phyloP scores from a whole-genome alignment of 148 eudicot species.

The Cornus suecica region DNA sequence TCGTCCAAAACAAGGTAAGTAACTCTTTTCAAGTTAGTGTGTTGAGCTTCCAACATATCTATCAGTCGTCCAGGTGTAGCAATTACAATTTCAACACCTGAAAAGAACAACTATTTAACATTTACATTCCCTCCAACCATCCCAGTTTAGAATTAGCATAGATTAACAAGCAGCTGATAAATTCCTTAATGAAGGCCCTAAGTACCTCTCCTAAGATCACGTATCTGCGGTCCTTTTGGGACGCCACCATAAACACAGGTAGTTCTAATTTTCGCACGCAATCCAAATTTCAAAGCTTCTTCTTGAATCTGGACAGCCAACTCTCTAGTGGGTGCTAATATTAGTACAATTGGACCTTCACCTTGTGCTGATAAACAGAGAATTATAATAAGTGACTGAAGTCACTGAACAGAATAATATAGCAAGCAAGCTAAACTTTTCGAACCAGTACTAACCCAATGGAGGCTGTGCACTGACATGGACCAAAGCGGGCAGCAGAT shows the following conservation, averaged over 20 bases:
- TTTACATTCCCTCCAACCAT: background rate
- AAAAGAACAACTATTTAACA: slow-evolving; percentile 6
- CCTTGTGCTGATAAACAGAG: slow-evolving; percentile 53
- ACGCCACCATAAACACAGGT: slow-evolving; percentile 98
- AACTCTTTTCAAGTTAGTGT: slow-evolving; percentile 86
- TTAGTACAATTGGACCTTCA: slow-evolving; percentile 86
- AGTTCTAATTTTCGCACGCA: slow-evolving; percentile 58
- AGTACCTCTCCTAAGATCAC: slow-evolving; percentile 86
- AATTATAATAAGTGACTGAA: slow-evolving; percentile 5
- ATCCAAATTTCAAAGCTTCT: slow-evolving; percentile 78
- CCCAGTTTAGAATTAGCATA: background rate
- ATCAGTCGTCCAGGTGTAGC: slow-evolving; percentile 97
- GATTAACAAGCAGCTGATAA: background rate
- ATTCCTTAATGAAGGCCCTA: background rate
- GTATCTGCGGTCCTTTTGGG: slow-evolving; percentile 97
- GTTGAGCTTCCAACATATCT: slow-evolving; percentile 91
- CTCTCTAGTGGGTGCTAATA: slow-evolving; percentile 96
- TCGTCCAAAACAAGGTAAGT: slow-evolving; percentile 95
- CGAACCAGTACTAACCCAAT: slow-evolving; percentile 53
- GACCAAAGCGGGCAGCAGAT: slow-evolving; percentile 85
- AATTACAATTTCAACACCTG: slow-evolving; percentile 96
- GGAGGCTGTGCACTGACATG: slow-evolving; percentile 90
- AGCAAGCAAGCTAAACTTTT: background rate
- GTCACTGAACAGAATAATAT: slow-evolving; percentile 2
- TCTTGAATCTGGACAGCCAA: slow-evolving; percentile 97